Conservation (phyloP, 2,329 filamentous ascomycete genomes). For the Calonectria montana region DNA sequence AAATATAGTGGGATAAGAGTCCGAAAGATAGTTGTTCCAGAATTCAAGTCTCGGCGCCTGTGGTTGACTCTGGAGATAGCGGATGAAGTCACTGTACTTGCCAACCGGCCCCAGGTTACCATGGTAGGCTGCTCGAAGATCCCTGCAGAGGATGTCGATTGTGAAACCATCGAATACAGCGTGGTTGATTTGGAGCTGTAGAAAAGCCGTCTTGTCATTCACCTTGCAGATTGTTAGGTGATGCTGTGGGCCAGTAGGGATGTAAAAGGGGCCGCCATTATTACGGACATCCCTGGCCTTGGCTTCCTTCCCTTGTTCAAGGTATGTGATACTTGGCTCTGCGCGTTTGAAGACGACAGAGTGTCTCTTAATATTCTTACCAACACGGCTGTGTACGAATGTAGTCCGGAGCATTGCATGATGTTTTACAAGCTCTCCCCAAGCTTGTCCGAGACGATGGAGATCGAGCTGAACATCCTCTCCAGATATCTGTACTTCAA, state of each 20-base stretch:
- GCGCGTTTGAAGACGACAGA: constrained; percentile 16
- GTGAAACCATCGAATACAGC: constrained; percentile 46
- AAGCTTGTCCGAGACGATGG: constrained; percentile 11
- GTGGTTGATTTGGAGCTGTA: constrained; percentile 46
- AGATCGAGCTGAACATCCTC: not conserved
- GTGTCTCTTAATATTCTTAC: constrained; percentile 12
- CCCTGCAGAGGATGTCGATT: constrained; percentile 40
- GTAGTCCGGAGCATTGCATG: constrained; percentile 21
- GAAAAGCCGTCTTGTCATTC: constrained; percentile 7
- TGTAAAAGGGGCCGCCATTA: not conserved
- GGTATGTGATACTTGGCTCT: not conserved
- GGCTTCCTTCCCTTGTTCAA: no score
- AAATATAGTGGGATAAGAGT: not conserved
- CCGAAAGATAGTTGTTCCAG: not conserved
- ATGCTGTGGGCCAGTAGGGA: constrained; percentile 9
- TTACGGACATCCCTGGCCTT: not conserved
- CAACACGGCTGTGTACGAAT: constrained; percentile 10
- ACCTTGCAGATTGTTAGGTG: constrained; percentile 30
- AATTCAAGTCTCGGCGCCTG: not conserved
- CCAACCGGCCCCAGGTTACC: not conserved
- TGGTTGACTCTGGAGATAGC: constrained; percentile 2
- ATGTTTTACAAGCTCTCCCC: constrained; percentile 7
- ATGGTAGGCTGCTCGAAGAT: constrained; percentile 43
- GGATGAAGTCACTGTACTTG: constrained; percentile 6
- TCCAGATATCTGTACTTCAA: not conserved